A percentile compares a stretch with the other conserved stretches of the same genome.
These are phyloP conservation scores for Thymus quinquecostatus DNA, from an alignment of 257 asterid genomes.

Conservation along the genomic window DNA sequence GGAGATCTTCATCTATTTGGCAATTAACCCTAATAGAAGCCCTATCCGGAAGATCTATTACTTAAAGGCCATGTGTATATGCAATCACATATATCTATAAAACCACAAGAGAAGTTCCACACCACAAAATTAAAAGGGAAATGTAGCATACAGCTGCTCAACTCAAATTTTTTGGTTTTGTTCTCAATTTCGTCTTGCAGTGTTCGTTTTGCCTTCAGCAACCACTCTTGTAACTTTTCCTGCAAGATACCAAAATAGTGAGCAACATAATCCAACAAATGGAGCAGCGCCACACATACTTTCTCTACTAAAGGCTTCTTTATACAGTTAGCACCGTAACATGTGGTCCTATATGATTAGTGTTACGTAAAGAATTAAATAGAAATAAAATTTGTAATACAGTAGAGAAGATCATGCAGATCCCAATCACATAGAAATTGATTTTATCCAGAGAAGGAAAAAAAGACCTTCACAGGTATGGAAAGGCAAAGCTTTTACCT, in stretches of 20 bases:
- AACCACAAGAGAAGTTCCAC: constrained; percentile 17
- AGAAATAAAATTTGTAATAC: not conserved
- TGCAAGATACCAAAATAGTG: constrained; percentile 37
- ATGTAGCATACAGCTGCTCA: constrained; percentile 62
- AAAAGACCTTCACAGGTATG: constrained; percentile 13
- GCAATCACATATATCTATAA: not conserved
- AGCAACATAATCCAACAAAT: constrained; percentile 1
- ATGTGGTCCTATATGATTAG: constrained; percentile 13
- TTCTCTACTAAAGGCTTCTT: constrained; percentile 14
- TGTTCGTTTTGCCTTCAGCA: constrained; percentile 56
- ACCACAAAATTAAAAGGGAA: constrained; percentile 20
- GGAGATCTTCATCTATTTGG: not conserved
- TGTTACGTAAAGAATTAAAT: not conserved
- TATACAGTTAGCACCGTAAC: not conserved
- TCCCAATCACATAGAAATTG: constrained; percentile 26
- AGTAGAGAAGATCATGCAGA: not conserved
- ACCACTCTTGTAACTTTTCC: constrained; percentile 93
- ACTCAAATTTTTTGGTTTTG: constrained; percentile 50
- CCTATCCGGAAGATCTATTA: too few relatives aligned
- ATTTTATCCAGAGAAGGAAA: constrained; percentile 9
- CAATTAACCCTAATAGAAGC: not conserved
- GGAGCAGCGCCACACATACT: constrained; percentile 8
- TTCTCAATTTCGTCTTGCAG: constrained; percentile 71
- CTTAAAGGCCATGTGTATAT: not conserved
- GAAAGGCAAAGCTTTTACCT: constrained; percentile 52